Base-by-base conservation (phyloP, 148 eudicot genomes). In the Rhododendron griersonianum region DNA sequence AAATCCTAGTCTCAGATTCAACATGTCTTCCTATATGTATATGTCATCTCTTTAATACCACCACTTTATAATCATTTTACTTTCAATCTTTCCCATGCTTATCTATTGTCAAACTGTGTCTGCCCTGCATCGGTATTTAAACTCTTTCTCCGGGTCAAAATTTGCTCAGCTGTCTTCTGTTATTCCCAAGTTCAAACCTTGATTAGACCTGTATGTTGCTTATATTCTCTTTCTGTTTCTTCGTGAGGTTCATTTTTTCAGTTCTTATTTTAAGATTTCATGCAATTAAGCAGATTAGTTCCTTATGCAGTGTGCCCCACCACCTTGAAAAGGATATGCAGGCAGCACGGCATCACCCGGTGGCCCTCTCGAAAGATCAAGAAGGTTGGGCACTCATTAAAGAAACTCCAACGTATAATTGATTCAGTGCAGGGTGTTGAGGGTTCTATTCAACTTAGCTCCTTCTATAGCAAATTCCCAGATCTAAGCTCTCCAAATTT, bases 341-440 rank as follows among this genome's bases (percentile, higher is more conserved):
- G 99, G 86, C 98, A 97, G 80, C 98, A 94, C 35, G 98, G 99
- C 53, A 97, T 97, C 75, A 91, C 92, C 45, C 90, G 98, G 80
- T 97, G 99, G 99, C 99, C 99, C 80, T 97, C 99, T 28, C 86
- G 98, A 87, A 97, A 97, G 95, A 93, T 95, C 89, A 95, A 95
- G 92, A 97, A 97, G 88, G 98, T 95, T 57, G 96, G 93, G 25
- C 98, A 96, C 90, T 96, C 98, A 3, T 86, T 96, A 48, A 92
- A 81, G 89, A 96, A 96, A 88, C 98, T 96, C 81, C 98, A 96
- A 83, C 86, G 88, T n/a, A 94, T 96, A 48, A 95, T 96, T 7
- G 95, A 96, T 84, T 96, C 98, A 10, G 98, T 96, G 35, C 93
- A 96, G 90, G 98, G 98, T 82, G 93, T 90, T 41, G 91, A 95